Evolutionary conservation across 163 green algal species (phyloP).

Genomic region (Chlorella variabilis): DNA sequence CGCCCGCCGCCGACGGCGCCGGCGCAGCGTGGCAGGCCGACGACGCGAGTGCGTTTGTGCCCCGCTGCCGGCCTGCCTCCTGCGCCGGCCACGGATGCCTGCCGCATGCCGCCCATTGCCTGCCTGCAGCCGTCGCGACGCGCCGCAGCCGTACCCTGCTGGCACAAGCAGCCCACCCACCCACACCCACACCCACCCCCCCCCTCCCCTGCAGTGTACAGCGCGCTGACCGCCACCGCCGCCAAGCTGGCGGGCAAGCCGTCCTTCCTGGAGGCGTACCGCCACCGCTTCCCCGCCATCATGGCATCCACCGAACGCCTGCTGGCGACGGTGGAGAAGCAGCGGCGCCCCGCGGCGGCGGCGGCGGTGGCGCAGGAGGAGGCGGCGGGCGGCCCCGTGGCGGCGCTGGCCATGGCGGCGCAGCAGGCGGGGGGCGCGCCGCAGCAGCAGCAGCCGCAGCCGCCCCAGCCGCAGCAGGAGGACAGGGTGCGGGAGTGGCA

Average conservation of each 20-base stretch:
- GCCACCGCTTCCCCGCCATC: constrained; percentile 40
- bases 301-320: constrained; percentile 32
- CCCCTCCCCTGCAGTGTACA: constrained; percentile 15
- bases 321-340: constrained; percentile 37
- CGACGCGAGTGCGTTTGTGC: constrained; percentile 12
- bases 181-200: background rate
- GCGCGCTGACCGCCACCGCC: constrained; percentile 24
- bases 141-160: too few species aligned
- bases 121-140: background rate
- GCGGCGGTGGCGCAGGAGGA: background rate
- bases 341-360: constrained; percentile 7
- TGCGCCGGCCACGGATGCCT: too few species aligned
- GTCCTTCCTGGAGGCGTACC: constrained; percentile 39
- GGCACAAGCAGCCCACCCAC: background rate
- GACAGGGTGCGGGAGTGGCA: too few species aligned
- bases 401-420: constrained; percentile 7
- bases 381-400: constrained; percentile 3
- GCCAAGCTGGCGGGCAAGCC: constrained; percentile 37
- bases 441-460: background rate
- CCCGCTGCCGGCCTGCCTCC: too few species aligned
- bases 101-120: too few species aligned
- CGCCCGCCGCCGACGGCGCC: background rate
- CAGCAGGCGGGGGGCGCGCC: background rate
- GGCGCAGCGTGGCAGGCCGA: constrained; percentile 17
- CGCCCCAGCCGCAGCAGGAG: too few species aligned